Evolutionary conservation across 2,329 filamentous ascomycete species (phyloP).

Genomic region (Colletotrichum orbiculare): DNA sequence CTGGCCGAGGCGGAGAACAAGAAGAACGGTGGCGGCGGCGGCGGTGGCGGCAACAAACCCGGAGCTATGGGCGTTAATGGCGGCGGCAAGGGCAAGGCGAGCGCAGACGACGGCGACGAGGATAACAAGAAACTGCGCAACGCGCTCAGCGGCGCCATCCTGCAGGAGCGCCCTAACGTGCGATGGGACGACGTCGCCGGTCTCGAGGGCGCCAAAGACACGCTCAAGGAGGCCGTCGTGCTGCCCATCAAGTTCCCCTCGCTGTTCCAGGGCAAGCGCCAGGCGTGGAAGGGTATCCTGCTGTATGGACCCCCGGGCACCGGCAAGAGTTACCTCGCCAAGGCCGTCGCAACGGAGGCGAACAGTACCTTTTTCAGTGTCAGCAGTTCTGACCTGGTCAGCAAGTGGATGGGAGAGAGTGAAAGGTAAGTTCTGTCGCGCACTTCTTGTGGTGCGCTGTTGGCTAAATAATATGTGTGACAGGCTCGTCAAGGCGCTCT

Average conservation of each 20-base stretch:
- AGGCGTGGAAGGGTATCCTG: slow-evolving; percentile 98
- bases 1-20: slow-evolving; percentile 79
- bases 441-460: no score
- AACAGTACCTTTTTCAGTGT: slow-evolving; percentile 99
- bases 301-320: slow-evolving; percentile 96
- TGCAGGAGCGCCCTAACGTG: slow-evolving; percentile 95
- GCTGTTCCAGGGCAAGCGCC: slow-evolving; percentile 93
- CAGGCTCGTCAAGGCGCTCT: slow-evolving; percentile 94
- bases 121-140: slow-evolving; percentile 95
- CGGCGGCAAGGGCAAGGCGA: slow-evolving; percentile 68
- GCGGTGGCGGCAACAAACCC: slow-evolving; percentile 70
- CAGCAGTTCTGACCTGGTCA: slow-evolving; percentile 95
- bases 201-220: slow-evolving; percentile 93
- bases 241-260: slow-evolving; percentile 98
- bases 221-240: slow-evolving; percentile 96
- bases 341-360: slow-evolving; percentile 96
- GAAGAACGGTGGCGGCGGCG: slow-evolving; percentile 73
- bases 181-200: slow-evolving; percentile 99
- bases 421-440: slow-evolving; percentile 74
- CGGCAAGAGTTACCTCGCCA: slow-evolving; percentile 96
- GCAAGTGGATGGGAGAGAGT: slow-evolving; percentile 99
- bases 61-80: slow-evolving; percentile 76
- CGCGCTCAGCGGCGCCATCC: slow-evolving; percentile 89
- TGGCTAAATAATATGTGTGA: neutral
- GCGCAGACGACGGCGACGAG: slow-evolving; percentile 80